phyloP scores from a whole-genome alignment of 768 basidiomycete species.

The Flagelloscypha sp. region DNA sequence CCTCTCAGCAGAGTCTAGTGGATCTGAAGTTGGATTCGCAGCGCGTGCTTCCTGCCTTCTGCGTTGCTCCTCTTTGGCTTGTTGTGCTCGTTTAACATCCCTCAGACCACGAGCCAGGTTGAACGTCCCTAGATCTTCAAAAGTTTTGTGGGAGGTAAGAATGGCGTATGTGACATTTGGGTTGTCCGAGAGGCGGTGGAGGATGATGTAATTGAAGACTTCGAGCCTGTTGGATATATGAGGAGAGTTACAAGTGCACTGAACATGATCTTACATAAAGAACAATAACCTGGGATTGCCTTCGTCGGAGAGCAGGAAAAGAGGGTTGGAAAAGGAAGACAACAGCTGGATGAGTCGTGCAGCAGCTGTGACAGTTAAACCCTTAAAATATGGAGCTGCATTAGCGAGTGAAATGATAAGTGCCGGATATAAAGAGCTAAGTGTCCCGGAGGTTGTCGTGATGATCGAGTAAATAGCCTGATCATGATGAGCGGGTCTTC shows the following conservation, averaged over 20 bases:
- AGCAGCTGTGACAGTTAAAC: conserved; percentile 72
- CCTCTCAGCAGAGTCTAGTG: too few relatives aligned
- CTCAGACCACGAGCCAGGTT: conserved; percentile 79
- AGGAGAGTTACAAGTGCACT: background rate
- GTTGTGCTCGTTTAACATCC: conserved; percentile 70
- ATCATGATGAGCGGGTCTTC: background rate
- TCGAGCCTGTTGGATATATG: conserved; percentile 54
- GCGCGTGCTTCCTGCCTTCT: conserved; percentile 21
- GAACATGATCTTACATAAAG: conserved; percentile 64
- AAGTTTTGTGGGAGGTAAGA: conserved; percentile 72
- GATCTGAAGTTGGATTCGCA: background rate
- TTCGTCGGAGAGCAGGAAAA: conserved; percentile 88
- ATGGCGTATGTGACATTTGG: conserved; percentile 84
- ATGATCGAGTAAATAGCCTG: conserved; percentile 87
- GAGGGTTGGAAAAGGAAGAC: conserved; percentile 82
- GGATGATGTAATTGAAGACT: conserved; percentile 79
- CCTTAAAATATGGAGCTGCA: conserved; percentile 76
- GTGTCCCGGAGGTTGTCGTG: conserved; percentile 73
- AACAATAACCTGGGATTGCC: conserved; percentile 90
- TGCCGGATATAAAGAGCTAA: conserved; percentile 86
- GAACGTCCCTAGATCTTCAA: conserved; percentile 89
- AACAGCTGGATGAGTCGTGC: conserved; percentile 84
- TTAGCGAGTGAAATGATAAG: conserved; percentile 88
- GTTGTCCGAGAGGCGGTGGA: conserved; percentile 73
- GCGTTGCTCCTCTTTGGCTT: conserved; percentile 62